These are phyloP conservation scores for Meripilus lineatus DNA, from an alignment of 1,284 basidiomycete genomes.

Conservation along the genomic window DNA sequence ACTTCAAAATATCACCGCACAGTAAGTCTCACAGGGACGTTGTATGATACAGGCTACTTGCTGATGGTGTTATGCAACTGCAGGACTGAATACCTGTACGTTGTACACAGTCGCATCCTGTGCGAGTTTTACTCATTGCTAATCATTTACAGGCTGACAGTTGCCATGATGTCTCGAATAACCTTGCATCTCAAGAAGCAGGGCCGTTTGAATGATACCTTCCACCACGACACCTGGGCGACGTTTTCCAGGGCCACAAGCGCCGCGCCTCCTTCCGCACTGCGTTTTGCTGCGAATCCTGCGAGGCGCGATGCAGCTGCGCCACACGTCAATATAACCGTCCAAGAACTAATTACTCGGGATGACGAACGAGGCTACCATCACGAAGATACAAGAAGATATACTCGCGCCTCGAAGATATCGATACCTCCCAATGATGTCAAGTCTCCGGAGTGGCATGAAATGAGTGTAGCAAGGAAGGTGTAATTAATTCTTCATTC, in stretches of 20 bases:
- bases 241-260: background rate
- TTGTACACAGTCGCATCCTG: too few relatives aligned
- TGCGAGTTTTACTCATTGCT: too few relatives aligned
- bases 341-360: slow-evolving; percentile 6
- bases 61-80: background rate
- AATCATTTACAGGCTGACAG: slow-evolving; percentile 11
- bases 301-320: background rate
- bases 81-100: slow-evolving; percentile 49
- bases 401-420: too few relatives aligned
- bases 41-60: background rate
- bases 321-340: slow-evolving; percentile 4
- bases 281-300: background rate
- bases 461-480: too few relatives aligned
- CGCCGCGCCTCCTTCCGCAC: background rate
- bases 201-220: too few relatives aligned
- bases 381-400: too few relatives aligned
- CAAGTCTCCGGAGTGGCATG: too few relatives aligned
- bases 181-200: slow-evolving; percentile 17
- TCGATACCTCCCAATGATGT: too few relatives aligned
- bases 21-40: slow-evolving; percentile 33
- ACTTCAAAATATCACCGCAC: slow-evolving; percentile 47
- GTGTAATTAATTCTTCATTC: too few relatives aligned
- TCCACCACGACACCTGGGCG: too few relatives aligned
- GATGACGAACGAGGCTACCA: too few relatives aligned
- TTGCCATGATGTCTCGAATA: slow-evolving; percentile 18